Evolutionary conservation across 495 filamentous ascomycete species (phyloP), one percentile per base, ranked within the genome.

Genomic region (Annulohypoxylon moriforme): DNA sequence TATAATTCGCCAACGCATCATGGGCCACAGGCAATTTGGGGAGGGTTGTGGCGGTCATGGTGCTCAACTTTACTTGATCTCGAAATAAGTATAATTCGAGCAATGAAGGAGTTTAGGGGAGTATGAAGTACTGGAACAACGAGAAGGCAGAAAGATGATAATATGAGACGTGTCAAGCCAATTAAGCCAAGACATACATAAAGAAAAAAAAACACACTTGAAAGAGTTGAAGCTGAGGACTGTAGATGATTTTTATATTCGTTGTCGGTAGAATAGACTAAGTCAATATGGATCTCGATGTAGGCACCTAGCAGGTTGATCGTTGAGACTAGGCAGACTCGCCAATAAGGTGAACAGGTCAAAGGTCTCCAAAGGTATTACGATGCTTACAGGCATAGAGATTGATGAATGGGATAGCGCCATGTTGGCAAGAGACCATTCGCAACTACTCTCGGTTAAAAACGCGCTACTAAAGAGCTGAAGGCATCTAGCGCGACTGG

Each of bases 21-120:
- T 81, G 79, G 24, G 82, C 76, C 13, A 77, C 80, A 0, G 86
- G 85, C 27, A 87, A 76, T 64, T 72, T 62, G 1, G 85, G 86
- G 29, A 83, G 76, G 8, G 76, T 57, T n/a, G 63, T 50, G 25
- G 73, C 57, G 18, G 73, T 67, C 82, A 84, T 85, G 27, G 36
- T 78, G 60, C 20, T 62, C 56, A 57, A 63, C 2, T 25, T 38
- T 8, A 50, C 56, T 29, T 49, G 29, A 31, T 16, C 33, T 49
- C 16, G 34, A 47, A 42, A 36, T 10, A 29, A 22, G 18, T 14
- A n/a, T 36, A 55, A n/a, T 10, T 55, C 42, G 40, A n/a, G n/a
- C n/a, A n/a, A n/a, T 36, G 6, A 40, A 53, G 22, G 20, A 14
- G 0, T 27, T 6, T 63, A 69, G 58, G 8, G n/a, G 7, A 44